phyloP scores from a whole-genome alignment of 257 asterid species.

The Anisodus acutangulus region DNA sequence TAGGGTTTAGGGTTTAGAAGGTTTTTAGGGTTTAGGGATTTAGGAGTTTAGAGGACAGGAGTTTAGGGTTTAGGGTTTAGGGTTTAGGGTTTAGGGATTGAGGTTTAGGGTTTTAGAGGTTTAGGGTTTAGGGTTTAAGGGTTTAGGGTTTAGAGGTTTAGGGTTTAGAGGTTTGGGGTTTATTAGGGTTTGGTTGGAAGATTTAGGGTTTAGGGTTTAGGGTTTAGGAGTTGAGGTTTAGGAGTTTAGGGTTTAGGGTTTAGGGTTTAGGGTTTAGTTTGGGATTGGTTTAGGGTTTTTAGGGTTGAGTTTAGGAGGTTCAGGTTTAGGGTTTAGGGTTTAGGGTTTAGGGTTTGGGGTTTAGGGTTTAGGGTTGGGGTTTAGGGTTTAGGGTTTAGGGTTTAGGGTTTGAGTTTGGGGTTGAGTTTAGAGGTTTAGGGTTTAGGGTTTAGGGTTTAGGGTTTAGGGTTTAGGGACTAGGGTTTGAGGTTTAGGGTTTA shows the following conservation, averaged over 20 bases:
- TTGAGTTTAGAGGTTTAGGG: background rate
- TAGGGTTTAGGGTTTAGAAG: too few relatives aligned
- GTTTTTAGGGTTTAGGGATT: too few relatives aligned
- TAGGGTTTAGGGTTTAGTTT: background rate
- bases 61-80: background rate
- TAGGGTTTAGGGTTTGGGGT: background rate
- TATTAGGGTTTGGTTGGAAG: background rate
- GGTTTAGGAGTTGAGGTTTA: constrained; percentile 1
- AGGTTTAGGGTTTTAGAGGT: constrained; percentile 28
- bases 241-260: constrained; percentile 17
- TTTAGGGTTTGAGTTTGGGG: background rate
- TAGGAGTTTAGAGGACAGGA: too few relatives aligned
- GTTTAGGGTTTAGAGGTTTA: too few relatives aligned
- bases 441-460: background rate
- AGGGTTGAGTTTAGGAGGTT: background rate
- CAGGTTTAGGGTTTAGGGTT: background rate
- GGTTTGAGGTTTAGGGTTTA: too few relatives aligned
- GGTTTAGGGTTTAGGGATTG: background rate
- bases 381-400: constrained; percentile 25
- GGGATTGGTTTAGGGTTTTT: background rate
- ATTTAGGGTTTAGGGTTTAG: constrained; percentile 24
- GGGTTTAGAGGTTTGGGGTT: too few relatives aligned
- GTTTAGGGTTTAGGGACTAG: too few relatives aligned
- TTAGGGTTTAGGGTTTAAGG: constrained; percentile 24
- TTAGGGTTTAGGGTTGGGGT: background rate